Evolutionary conservation across 768 basidiomycete genomes (phyloP).

Genomic region (Phylloporus rhodoxanthus): DNA sequence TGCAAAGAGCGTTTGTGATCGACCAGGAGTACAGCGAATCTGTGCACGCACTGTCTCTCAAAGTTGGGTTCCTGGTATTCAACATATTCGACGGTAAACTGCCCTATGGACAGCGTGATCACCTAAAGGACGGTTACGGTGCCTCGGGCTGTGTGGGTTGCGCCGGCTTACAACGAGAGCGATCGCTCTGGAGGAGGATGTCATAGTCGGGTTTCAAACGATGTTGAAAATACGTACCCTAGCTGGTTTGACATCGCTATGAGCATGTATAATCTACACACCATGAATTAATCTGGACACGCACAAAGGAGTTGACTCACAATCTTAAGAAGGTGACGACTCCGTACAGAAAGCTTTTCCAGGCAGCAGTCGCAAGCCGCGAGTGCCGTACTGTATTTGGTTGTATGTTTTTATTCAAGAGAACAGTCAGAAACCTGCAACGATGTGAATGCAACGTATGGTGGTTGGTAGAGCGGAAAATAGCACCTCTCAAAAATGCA

Average conservation of each 20-base stretch:
- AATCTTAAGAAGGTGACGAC: constrained; percentile 53
- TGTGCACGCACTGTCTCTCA: constrained; percentile 18
- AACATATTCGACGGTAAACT: constrained; percentile 46
- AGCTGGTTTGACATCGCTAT: constrained; percentile 65
- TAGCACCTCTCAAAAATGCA: constrained; percentile 56
- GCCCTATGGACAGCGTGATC: constrained; percentile 49
- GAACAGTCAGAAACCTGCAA: constrained; percentile 45
- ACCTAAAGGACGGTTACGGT: constrained; percentile 34
- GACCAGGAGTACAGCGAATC: background rate
- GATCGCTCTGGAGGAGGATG: constrained; percentile 16
- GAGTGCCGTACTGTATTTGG: constrained; percentile 40
- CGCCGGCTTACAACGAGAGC: constrained; percentile 18
- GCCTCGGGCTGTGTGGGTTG: background rate
- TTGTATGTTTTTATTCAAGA: constrained; percentile 43
- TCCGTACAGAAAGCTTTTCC: constrained; percentile 53
- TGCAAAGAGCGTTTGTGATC: background rate
- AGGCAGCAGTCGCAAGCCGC: constrained; percentile 42
- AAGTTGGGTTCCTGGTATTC: constrained; percentile 17
- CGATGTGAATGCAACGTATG: background rate
- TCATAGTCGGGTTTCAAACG: constrained; percentile 6
- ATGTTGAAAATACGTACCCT: constrained; percentile 42
- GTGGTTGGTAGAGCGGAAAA: background rate
- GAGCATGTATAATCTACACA: constrained; percentile 61
- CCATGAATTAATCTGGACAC: constrained; percentile 1
- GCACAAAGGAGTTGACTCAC: constrained; percentile 34